A percentile compares a stretch with the other conserved stretches of the same genome.
phyloP scores from a whole-genome alignment of 129 eudicot species.

The Mikania micrantha region DNA sequence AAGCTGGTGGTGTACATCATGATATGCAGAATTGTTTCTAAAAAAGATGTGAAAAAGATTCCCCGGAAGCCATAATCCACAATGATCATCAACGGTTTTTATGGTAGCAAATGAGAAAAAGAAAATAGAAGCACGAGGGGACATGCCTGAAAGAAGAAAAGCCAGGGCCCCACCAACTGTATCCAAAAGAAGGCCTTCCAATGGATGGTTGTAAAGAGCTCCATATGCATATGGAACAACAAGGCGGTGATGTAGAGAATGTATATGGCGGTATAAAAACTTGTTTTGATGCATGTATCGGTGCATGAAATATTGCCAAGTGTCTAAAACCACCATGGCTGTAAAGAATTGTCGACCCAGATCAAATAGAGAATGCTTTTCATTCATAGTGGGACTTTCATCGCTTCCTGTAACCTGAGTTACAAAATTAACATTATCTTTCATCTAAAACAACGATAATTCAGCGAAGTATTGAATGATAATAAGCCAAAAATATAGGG shows the following conservation, averaged over 20 bases:
- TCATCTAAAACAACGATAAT: background rate
- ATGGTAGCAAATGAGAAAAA: conserved; percentile 91
- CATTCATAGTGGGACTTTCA: conserved; percentile 19
- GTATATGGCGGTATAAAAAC: conserved; percentile 68
- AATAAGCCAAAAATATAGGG: background rate
- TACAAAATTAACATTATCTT: background rate
- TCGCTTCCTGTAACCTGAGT: conserved; percentile 59
- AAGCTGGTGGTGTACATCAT: conserved; percentile 89
- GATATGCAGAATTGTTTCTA: conserved; percentile 80
- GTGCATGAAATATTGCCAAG: conserved; percentile 88
- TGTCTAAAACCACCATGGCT: conserved; percentile 78
- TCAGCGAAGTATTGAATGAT: background rate
- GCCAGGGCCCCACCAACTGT: conserved; percentile 82
- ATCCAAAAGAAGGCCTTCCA: conserved; percentile 75
- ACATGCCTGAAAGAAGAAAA: conserved; percentile 86
- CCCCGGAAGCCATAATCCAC: conserved; percentile 87
- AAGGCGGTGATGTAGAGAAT: conserved; percentile 79
- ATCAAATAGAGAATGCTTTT: conserved; percentile 35
- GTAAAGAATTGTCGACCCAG: conserved; percentile 48
- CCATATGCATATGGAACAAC: conserved; percentile 86
- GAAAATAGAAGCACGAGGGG: conserved; percentile 83
- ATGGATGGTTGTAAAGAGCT: conserved; percentile 88
- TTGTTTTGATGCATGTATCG: conserved; percentile 92
- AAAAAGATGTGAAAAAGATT: conserved; percentile 77
- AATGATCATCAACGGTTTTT: conserved; percentile 89